Evolutionary conservation across 1,284 basidiomycete genomes (phyloP).

Genomic region (Cryptococcus floricola): DNA sequence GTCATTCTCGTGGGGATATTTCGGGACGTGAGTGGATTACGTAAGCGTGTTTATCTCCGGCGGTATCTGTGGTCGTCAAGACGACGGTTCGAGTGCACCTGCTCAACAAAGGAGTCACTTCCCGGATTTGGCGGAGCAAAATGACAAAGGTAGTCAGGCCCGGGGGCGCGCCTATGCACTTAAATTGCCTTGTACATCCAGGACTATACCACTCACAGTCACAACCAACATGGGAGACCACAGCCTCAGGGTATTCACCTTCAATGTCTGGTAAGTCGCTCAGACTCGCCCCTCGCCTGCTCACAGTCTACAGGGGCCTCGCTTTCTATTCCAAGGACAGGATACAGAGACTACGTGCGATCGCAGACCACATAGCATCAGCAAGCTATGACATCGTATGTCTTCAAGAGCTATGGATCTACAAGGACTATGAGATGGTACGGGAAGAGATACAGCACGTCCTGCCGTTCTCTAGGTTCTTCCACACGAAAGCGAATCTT

Average conservation of each 20-base stretch:
- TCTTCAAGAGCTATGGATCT: conserved; percentile 94
- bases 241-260: conserved; percentile 60
- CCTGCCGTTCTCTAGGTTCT: conserved; percentile 80
- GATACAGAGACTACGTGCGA: conserved; percentile 66
- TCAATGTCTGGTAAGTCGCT: conserved; percentile 73
- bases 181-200: too few relatives aligned
- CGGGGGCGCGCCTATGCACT: too few relatives aligned
- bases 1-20: too few relatives aligned
- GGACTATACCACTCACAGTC: too few relatives aligned
- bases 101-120: too few relatives aligned
- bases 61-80: too few relatives aligned
- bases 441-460: conserved; percentile 58
- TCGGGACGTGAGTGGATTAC: too few relatives aligned
- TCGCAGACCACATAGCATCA: conserved; percentile 61
- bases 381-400: conserved; percentile 77
- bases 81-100: too few relatives aligned
- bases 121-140: too few relatives aligned
- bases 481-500: conserved; percentile 68
- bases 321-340: conserved; percentile 81
- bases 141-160: too few relatives aligned
- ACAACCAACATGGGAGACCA: not conserved
- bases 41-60: too few relatives aligned
- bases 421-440: conserved; percentile 76
- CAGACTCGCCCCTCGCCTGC: not conserved
- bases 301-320: conserved; percentile 66